Evolutionary conservation across 192 early-diverging fungal genomes (phyloP).

Genomic region (Backusella westeae): DNA sequence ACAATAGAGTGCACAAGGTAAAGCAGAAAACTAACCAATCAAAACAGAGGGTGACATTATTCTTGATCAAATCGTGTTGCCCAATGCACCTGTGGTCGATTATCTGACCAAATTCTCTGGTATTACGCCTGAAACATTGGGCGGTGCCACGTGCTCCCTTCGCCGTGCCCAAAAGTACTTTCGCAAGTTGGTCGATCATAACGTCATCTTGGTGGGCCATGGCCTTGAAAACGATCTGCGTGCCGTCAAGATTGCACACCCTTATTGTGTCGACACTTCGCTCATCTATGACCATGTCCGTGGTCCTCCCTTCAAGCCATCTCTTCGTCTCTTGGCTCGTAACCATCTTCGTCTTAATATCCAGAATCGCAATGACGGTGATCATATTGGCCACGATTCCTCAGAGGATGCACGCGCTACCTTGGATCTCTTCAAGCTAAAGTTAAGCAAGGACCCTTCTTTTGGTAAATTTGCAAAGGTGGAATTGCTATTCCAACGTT

Average conservation of each 20-base stretch:
- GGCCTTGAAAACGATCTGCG: conserved; percentile 69
- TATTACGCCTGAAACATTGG: conserved; percentile 48
- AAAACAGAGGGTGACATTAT: conserved; percentile 31
- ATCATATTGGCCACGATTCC: conserved; percentile 61
- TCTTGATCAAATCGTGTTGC: conserved; percentile 51
- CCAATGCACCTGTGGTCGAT: conserved; percentile 49
- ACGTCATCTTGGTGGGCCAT: conserved; percentile 54
- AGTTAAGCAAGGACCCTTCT: conserved; percentile 36
- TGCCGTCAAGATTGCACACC: conserved; percentile 58
- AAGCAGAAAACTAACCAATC: no score
- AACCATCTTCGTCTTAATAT: conserved; percentile 53
- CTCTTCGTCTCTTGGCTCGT: conserved; percentile 51
- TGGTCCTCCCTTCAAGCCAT: conserved; percentile 51
- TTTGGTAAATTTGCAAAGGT: conserved; percentile 42
- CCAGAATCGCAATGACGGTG: conserved; percentile 38
- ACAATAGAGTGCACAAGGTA: not conserved
- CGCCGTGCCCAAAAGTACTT: conserved; percentile 48
- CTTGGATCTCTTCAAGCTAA: conserved; percentile 62
- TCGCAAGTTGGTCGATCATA: conserved; percentile 37
- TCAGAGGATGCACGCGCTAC: conserved; percentile 65
- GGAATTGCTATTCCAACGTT: conserved; percentile 41
- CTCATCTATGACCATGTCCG: conserved; percentile 52
- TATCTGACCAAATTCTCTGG: conserved; percentile 58
- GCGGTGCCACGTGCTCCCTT: conserved; percentile 36
- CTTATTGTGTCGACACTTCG: conserved; percentile 64